Evolutionary conservation across 495 filamentous ascomycete species (phyloP).

Genomic region (Hyaloscypha bicolor): DNA sequence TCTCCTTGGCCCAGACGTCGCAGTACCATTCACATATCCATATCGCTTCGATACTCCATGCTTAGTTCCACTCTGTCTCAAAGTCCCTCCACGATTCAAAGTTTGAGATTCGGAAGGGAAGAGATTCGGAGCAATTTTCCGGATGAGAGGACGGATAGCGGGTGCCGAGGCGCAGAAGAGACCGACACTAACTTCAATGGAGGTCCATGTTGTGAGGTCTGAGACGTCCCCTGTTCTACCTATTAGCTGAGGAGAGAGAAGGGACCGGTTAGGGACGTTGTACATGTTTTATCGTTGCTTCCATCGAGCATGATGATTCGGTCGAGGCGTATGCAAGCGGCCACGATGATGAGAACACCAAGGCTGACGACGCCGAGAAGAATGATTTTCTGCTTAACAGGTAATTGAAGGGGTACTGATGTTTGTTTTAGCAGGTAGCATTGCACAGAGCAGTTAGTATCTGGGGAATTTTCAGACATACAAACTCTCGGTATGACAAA

Average conservation of each 20-base stretch:
- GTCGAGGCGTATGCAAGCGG: slow-evolving; percentile 2
- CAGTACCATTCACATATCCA: too few species aligned
- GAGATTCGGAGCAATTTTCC: slow-evolving; percentile 13
- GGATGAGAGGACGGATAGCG: slow-evolving; percentile 20
- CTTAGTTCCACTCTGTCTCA: too few species aligned
- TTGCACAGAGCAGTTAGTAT: background rate
- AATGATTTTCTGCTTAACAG: slow-evolving; percentile 15
- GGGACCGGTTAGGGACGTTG: background rate
- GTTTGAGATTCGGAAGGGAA: too few species aligned
- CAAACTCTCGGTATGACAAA: slow-evolving; percentile 24
- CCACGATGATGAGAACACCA: slow-evolving; percentile 18
- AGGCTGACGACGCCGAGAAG: slow-evolving; percentile 12
- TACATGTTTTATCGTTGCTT: slow-evolving; percentile 13
- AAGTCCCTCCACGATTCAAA: too few species aligned
- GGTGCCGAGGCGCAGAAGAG: slow-evolving; percentile 23
- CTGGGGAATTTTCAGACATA: slow-evolving; percentile 4
- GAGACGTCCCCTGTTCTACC: slow-evolving; percentile 10
- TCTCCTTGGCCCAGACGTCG: background rate
- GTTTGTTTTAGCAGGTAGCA: background rate
- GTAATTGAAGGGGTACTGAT: slow-evolving; percentile 17
- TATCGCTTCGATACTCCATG: too few species aligned
- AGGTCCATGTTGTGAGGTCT: slow-evolving; percentile 24
- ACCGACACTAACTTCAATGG: slow-evolving; percentile 17
- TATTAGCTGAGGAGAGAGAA: background rate
- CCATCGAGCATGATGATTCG: background rate